Percentiles rank a stretch among this genome's conserved stretches.
phyloP scores from a whole-genome alignment of 225 moss, liverwort and hornwort genomes.

The Bryoerythrophyllum caledonicum region DNA sequence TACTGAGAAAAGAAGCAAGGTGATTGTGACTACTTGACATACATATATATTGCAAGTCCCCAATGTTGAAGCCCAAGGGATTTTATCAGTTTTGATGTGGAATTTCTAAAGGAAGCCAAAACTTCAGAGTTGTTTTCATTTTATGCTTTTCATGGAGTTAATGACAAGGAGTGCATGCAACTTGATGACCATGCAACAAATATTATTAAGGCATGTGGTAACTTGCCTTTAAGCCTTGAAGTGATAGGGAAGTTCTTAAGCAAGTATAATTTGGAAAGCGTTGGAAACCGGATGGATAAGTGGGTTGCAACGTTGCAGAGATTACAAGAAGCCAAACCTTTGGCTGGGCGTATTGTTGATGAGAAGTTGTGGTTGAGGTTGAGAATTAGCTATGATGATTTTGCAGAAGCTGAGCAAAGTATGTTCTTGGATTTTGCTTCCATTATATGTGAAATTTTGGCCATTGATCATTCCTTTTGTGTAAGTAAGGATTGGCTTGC shows the following conservation, averaged over 20 bases:
- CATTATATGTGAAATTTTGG: background rate
- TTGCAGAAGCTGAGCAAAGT: background rate
- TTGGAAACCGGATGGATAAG: background rate
- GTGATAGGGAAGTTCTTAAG: background rate
- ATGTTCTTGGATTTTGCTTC: slow-evolving; percentile 5
- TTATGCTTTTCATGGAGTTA: background rate
- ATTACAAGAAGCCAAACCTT: background rate
- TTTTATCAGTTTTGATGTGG: background rate
- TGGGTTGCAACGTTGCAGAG: background rate
- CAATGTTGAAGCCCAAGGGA: background rate
- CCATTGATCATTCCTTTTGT: background rate
- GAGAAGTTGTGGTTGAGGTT: background rate
- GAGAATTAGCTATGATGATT: background rate
- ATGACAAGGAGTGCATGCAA: background rate
- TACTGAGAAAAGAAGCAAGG: background rate
- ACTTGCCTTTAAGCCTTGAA: background rate
- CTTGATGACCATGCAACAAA: background rate
- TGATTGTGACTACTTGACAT: background rate
- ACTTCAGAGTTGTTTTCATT: background rate
- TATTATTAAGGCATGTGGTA: background rate
- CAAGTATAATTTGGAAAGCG: background rate
- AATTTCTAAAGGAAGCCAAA: background rate
- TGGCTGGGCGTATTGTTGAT: background rate
- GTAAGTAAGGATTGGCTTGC: background rate
- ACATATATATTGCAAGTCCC: background rate